Conservation (phyloP, 805 yeast species). For the Metschnikowia bowlesiae region DNA sequence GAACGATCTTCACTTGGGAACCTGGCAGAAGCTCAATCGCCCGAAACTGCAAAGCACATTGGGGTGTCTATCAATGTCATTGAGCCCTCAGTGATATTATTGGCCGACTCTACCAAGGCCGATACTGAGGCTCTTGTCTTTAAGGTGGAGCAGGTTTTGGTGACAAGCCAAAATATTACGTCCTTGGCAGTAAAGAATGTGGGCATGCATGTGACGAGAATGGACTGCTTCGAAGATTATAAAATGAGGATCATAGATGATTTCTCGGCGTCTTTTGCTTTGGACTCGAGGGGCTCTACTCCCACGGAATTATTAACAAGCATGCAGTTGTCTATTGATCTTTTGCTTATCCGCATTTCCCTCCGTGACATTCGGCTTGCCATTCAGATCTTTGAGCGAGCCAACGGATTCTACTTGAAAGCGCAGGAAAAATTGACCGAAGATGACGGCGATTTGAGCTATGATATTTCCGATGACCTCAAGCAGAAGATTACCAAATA, state of each 20-base stretch:
- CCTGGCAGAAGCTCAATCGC: neutral
- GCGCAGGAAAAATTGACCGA: constrained; percentile 14
- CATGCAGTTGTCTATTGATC: constrained; percentile 71
- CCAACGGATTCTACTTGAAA: constrained; percentile 48
- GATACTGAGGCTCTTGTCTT: constrained; percentile 87
- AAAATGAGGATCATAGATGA: constrained; percentile 80
- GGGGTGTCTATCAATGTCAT: constrained; percentile 65
- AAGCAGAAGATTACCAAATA: constrained; percentile 55
- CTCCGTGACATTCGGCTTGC: constrained; percentile 84
- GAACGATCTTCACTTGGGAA: neutral
- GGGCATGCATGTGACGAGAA: constrained; percentile 79
- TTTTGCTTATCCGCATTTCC: constrained; percentile 75
- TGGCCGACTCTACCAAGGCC: constrained; percentile 69
- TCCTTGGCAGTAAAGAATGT: constrained; percentile 70
- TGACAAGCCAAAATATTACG: constrained; percentile 63
- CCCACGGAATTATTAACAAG: constrained; percentile 54
- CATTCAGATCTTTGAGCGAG: constrained; percentile 64
- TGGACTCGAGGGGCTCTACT: constrained; percentile 68
- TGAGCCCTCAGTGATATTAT: constrained; percentile 69
- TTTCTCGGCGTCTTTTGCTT: constrained; percentile 70
- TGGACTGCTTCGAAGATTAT: constrained; percentile 61
- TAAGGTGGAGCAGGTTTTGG: constrained; percentile 71
- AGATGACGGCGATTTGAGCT: constrained; percentile 22
- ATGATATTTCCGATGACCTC: constrained; percentile 59
- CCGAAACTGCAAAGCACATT: constrained; percentile 17